phyloP scores from a whole-genome alignment of 495 filamentous ascomycete species.

The Penicillium samsonianum region DNA sequence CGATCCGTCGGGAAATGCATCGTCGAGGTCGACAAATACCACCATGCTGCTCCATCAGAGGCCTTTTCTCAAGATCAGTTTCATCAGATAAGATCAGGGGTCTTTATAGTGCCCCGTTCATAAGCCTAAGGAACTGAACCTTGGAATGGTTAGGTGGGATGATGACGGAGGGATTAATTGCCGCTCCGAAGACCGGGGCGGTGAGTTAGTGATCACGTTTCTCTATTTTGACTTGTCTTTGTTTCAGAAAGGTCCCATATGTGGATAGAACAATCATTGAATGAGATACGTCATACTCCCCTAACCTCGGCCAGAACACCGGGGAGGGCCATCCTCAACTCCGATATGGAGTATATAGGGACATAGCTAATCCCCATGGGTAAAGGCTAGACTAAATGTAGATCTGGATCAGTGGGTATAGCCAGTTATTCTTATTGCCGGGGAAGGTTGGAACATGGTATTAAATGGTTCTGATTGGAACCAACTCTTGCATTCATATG shows the following conservation, averaged over 20 bases:
- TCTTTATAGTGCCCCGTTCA: slow-evolving; percentile 23
- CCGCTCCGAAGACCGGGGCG: slow-evolving; percentile 32
- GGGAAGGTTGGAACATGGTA: no score
- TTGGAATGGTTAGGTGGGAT: slow-evolving; percentile 31
- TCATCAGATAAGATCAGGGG: slow-evolving; percentile 32
- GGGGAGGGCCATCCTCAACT: not conserved
- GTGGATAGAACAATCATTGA: not conserved
- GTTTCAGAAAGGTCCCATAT: not conserved
- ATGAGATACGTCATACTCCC: not conserved
- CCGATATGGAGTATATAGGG: not conserved
- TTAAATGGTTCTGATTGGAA: no score
- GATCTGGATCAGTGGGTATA: no score
- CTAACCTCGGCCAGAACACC: not conserved
- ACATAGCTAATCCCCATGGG: no score
- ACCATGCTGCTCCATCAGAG: slow-evolving; percentile 45
- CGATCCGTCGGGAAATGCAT: slow-evolving; percentile 32
- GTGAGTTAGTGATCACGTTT: not conserved
- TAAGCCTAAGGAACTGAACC: not conserved
- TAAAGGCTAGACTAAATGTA: no score
- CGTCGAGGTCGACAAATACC: slow-evolving; percentile 50
- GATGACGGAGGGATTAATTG: slow-evolving; percentile 29
- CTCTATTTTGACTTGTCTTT: not conserved
- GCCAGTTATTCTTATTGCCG: no score
- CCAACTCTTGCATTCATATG: no score
- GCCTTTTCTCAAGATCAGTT: slow-evolving; percentile 20